phyloP scores from a whole-genome alignment of 805 yeast genomes.

The Clavispora santaluciae region DNA sequence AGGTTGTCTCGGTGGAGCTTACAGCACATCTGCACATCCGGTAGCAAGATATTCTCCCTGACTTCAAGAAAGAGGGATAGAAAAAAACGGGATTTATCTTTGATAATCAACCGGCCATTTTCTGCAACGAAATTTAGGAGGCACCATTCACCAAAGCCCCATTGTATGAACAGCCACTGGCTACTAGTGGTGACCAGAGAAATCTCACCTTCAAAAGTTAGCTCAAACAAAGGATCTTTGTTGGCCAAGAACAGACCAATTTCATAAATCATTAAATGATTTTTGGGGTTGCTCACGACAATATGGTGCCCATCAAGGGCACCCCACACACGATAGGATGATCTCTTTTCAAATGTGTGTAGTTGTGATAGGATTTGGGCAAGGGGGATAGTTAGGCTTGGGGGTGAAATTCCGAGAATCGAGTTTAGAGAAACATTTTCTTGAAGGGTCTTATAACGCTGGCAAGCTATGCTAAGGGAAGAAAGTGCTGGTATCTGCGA shows the following conservation, averaged over 20 bases:
- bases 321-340: neutral
- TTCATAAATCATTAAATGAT: neutral
- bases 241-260: neutral
- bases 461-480: neutral
- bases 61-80: neutral
- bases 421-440: neutral
- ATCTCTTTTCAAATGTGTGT: neutral
- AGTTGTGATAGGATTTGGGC: neutral
- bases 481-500: neutral
- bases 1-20: neutral
- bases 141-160: neutral
- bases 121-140: neutral
- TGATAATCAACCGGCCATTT: neutral
- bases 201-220: neutral
- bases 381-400: neutral
- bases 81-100: neutral
- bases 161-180: neutral
- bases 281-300: neutral
- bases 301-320: neutral
- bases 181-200: neutral
- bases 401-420: neutral
- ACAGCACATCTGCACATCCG: neutral
- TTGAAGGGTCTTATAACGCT: neutral
- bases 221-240: neutral
- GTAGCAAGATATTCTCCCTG: neutral